Evolutionary conservation across 164 flowering plant species (phyloP).

Genomic region (Vitis cinerea): DNA sequence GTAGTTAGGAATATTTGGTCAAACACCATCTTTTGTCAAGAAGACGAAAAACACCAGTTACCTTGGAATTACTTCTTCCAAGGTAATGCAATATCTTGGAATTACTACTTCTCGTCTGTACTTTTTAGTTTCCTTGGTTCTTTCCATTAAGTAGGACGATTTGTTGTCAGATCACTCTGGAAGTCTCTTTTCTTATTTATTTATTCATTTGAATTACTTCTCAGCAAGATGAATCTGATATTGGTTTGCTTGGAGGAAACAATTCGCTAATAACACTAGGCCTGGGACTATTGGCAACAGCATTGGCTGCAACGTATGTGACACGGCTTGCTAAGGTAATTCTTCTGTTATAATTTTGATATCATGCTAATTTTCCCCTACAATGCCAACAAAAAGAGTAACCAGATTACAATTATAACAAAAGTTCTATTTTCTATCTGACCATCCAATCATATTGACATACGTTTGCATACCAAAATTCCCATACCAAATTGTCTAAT

Average conservation of each 20-base stretch:
- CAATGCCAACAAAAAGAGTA: too few species aligned
- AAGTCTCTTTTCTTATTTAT: not conserved
- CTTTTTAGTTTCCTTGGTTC: not conserved
- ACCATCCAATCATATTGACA: too few species aligned
- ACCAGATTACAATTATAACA: too few species aligned
- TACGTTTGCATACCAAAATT: too few species aligned
- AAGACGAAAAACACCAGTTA: not conserved
- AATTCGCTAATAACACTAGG: constrained; percentile 79
- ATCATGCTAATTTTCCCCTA: not conserved
- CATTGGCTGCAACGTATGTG: constrained; percentile 83
- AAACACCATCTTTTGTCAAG: not conserved
- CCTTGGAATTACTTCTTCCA: too few species aligned
- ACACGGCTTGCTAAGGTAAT: constrained; percentile 85
- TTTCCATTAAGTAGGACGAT: not conserved
- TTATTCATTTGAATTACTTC: constrained; percentile 12
- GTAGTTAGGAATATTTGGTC: not conserved
- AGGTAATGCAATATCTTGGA: not conserved
- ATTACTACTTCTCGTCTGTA: too few species aligned
- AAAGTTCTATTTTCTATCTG: too few species aligned
- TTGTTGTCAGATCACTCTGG: not conserved
- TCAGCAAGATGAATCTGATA: constrained; percentile 89
- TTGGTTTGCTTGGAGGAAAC: constrained; percentile 70
- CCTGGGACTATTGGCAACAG: constrained; percentile 75
- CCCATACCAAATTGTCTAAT: too few species aligned
- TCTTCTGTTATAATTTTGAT: not conserved